phyloP scores from a whole-genome alignment of 345 rosid species.

The Eucalyptus microcorys region DNA sequence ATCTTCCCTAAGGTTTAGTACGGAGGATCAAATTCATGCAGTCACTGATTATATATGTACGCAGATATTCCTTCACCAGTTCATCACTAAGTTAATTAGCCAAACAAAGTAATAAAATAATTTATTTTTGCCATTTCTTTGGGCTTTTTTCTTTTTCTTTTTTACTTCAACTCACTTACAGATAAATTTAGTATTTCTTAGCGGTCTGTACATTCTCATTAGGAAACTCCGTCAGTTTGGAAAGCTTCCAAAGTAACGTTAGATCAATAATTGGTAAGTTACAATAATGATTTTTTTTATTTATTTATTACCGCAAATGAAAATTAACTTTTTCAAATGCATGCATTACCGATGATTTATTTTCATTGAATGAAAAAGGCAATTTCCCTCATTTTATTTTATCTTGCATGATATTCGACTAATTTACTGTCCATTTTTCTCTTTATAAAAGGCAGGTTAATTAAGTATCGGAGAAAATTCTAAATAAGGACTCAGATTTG shows the following conservation, averaged over 20 bases:
- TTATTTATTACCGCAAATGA: not conserved
- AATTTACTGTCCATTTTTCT: not conserved
- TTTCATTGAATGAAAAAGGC: not conserved
- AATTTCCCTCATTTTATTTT: not conserved
- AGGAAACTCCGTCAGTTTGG: rapidly evolving
- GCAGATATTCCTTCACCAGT: not conserved
- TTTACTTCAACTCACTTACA: rapidly evolving
- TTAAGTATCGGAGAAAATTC: too few species aligned
- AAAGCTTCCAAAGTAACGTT: not conserved
- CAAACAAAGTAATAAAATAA: not conserved
- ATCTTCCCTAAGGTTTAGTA: not conserved
- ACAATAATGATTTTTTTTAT: not conserved
- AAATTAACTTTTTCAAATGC: not conserved
- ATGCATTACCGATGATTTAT: not conserved
- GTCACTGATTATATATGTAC: not conserved
- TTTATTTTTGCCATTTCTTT: not conserved
- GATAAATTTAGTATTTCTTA: not conserved
- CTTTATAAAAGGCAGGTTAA: not conserved
- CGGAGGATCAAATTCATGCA: not conserved
- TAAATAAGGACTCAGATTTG: rapidly evolving
- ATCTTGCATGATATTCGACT: not conserved
- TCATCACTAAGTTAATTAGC: not conserved
- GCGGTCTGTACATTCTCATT: not conserved
- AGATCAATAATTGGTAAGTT: not conserved
- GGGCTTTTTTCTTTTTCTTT: not conserved